A percentile compares a stretch with the other conserved stretches of the same genome.
Evolutionary conservation across 2,329 filamentous ascomycete species (phyloP).

Genomic region (Ciborinia camelliae): DNA sequence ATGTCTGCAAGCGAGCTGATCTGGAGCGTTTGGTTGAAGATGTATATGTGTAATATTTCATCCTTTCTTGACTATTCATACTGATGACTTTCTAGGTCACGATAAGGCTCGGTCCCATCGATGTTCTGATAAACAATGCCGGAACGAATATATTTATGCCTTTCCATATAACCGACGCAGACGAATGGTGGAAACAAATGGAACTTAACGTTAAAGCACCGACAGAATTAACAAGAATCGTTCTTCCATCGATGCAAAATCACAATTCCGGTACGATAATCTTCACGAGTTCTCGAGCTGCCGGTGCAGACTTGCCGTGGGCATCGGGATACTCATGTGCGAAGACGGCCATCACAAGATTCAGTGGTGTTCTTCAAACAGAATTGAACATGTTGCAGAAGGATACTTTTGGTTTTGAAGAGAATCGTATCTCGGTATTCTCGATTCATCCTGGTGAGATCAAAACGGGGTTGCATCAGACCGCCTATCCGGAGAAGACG

Average conservation of each 20-base stretch:
- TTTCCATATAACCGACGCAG: conserved; percentile 26
- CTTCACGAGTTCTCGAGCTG: conserved; percentile 26
- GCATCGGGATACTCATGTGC: conserved; percentile 26
- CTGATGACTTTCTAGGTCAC: conserved; percentile 12
- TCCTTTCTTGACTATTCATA: neutral
- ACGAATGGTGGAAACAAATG: conserved; percentile 27
- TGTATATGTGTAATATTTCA: conserved; percentile 2
- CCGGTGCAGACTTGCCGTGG: conserved; percentile 26
- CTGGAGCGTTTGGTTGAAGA: conserved; percentile 22
- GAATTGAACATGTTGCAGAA: conserved; percentile 25
- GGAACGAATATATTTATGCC: conserved; percentile 28
- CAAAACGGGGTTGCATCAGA: conserved; percentile 25
- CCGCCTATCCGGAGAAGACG: conserved; percentile 26
- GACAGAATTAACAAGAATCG: conserved; percentile 24
- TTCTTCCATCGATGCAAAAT: conserved; percentile 26
- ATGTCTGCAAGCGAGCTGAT: conserved; percentile 22
- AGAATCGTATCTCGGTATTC: conserved; percentile 26
- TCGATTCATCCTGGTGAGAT: conserved; percentile 27
- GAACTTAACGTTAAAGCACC: conserved; percentile 27
- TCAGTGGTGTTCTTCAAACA: conserved; percentile 25
- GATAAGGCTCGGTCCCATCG: conserved; percentile 21
- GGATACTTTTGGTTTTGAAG: conserved; percentile 18
- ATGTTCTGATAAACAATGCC: conserved; percentile 28
- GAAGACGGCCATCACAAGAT: conserved; percentile 26
- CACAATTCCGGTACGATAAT: conserved; percentile 25